These are phyloP conservation scores for Trametes cubensis DNA, from an alignment of 768 basidiomycete genomes.

Conservation along the genomic window DNA sequence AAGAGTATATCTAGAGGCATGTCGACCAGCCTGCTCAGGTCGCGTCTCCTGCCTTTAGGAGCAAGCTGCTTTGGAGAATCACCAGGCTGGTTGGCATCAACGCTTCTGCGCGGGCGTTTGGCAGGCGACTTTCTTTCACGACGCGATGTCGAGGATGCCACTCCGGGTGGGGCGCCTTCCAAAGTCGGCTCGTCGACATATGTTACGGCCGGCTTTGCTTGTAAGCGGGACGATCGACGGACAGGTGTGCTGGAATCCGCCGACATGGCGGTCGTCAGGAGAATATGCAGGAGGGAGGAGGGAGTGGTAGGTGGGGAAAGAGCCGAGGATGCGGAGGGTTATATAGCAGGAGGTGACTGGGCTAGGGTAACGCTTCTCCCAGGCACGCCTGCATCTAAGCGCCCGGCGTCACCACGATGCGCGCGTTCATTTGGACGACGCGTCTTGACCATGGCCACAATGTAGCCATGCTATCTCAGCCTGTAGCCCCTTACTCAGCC, in stretches of 20 bases:
- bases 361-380: no score
- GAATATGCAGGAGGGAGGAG: neutral
- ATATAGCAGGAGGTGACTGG: neutral
- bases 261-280: neutral
- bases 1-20: constrained; percentile 23
- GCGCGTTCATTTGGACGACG: no score
- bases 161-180: neutral
- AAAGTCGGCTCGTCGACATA: neutral
- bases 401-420: no score
- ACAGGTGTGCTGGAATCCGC: neutral
- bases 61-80: neutral
- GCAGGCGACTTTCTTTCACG: neutral
- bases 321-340: neutral
- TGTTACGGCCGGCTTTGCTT: neutral
- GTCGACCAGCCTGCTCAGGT: constrained; percentile 19
- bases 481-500: no score
- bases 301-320: neutral
- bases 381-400: no score
- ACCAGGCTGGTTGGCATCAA: neutral
- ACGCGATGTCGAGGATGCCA: neutral
- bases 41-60: constrained; percentile 5
- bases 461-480: no score
- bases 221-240: constrained; percentile 16
- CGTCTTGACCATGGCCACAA: no score
- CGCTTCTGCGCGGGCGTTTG: constrained; percentile 7